phyloP scores from a whole-genome alignment of 2,329 filamentous ascomycete genomes.

The Dactylellina sp. region DNA sequence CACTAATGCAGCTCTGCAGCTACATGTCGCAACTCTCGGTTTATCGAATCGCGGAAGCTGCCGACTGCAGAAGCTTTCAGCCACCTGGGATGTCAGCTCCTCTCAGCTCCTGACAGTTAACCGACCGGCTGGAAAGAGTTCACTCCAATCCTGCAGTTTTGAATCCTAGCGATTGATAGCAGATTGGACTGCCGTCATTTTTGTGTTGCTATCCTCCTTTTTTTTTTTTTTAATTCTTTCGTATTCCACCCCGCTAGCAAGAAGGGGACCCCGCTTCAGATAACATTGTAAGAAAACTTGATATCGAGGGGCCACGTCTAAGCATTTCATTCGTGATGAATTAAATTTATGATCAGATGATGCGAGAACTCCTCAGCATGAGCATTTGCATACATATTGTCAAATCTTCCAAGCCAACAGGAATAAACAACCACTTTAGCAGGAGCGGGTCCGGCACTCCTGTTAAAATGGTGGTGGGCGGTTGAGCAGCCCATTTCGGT shows the following conservation, averaged over 20 bases:
- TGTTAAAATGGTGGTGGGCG: conserved; percentile 17
- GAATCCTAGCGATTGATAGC: conserved; percentile 41
- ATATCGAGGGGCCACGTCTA: conserved; percentile 55
- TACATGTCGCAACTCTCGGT: conserved; percentile 54
- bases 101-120: conserved; percentile 56
- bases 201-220: conserved; percentile 27
- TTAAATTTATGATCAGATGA: conserved; percentile 52
- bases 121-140: conserved; percentile 55
- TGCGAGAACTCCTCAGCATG: conserved; percentile 53
- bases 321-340: conserved; percentile 49
- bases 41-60: conserved; percentile 58
- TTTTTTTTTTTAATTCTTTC: background rate
- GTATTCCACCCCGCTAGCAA: conserved; percentile 41
- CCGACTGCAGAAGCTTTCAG: conserved; percentile 56
- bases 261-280: conserved; percentile 36
- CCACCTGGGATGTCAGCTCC: conserved; percentile 54
- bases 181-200: conserved; percentile 3
- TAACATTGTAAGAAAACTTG: conserved; percentile 39
- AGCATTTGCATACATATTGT: conserved; percentile 46
- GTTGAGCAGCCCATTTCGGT: conserved; percentile 11
- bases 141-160: conserved; percentile 32
- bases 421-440: conserved; percentile 23
- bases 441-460: conserved; percentile 34
- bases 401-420: conserved; percentile 36
- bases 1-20: conserved; percentile 56